Conservation (phyloP, 257 asterid species). For the Fraxinus anomala region DNA sequence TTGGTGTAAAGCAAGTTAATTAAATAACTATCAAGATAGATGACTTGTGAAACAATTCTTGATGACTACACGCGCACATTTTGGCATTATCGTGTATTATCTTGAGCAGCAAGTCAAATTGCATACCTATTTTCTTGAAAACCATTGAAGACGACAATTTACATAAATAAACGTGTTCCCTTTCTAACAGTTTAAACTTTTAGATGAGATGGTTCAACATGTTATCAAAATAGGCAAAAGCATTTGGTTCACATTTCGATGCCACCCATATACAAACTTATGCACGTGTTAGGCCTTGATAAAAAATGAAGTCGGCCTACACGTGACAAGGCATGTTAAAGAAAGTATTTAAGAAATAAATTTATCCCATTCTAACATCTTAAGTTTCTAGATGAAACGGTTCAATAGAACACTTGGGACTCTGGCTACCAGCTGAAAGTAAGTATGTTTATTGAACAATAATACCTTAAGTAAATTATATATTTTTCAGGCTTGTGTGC, state of each 20-base stretch:
- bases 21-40: not conserved
- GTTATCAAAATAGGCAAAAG: not conserved
- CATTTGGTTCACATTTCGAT: not conserved
- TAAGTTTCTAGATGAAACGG: not conserved
- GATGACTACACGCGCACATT: not conserved
- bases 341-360: not conserved
- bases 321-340: not conserved
- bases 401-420: not conserved
- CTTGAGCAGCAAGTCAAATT: not conserved
- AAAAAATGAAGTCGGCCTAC: not conserved
- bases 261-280: not conserved
- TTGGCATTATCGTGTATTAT: not conserved
- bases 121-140: not conserved
- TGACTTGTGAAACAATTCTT: not conserved
- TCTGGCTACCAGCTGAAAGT: not conserved
- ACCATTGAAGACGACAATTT: not conserved
- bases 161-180: not conserved
- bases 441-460: not conserved
- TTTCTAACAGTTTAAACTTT: not conserved
- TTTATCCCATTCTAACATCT: not conserved
- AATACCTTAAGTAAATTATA: not conserved
- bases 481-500: conserved; percentile 21
- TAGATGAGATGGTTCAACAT: not conserved
- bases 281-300: not conserved
- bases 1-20: not conserved